Conservation (phyloP, 192 early-diverging fungal species). For the Coemansia sp. region DNA sequence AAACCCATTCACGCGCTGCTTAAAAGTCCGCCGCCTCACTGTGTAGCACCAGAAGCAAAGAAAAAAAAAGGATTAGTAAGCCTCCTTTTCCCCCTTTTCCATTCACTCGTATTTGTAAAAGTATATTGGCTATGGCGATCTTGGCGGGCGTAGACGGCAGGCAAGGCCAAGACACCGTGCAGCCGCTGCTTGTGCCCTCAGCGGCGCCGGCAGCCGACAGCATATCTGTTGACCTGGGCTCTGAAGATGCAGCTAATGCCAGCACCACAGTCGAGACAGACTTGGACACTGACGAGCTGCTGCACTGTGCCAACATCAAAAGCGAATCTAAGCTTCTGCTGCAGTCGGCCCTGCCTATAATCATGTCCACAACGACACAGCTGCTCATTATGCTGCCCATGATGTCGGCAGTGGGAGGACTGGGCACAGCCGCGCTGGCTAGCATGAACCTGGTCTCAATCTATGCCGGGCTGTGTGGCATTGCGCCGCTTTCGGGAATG, state of each 20-base stretch:
- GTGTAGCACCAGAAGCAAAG: background rate
- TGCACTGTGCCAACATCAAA: conserved; percentile 9
- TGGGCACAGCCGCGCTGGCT: conserved; percentile 62
- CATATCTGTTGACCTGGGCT: background rate
- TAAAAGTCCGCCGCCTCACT: background rate
- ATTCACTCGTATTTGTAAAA: background rate
- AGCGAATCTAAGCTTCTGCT: conserved; percentile 17
- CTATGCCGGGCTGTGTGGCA: conserved; percentile 67
- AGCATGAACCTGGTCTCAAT: conserved; percentile 70
- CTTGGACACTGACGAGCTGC: conserved; percentile 9
- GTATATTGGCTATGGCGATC: too few species aligned
- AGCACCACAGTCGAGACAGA: background rate
- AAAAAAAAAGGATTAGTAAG: background rate
- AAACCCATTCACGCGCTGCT: background rate
- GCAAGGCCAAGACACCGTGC: background rate
- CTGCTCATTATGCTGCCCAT: conserved; percentile 37
- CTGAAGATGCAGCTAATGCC: background rate
- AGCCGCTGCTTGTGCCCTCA: background rate
- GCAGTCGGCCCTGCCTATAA: conserved; percentile 32
- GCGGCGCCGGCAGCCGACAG: background rate
- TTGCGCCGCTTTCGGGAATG: conserved; percentile 64
- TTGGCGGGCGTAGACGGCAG: background rate
- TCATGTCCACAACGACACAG: conserved; percentile 36
- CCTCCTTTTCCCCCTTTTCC: background rate
- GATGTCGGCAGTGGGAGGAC: conserved; percentile 56